phyloP scores from a whole-genome alignment of 148 eudicot genomes.

The Camellia sinensis region DNA sequence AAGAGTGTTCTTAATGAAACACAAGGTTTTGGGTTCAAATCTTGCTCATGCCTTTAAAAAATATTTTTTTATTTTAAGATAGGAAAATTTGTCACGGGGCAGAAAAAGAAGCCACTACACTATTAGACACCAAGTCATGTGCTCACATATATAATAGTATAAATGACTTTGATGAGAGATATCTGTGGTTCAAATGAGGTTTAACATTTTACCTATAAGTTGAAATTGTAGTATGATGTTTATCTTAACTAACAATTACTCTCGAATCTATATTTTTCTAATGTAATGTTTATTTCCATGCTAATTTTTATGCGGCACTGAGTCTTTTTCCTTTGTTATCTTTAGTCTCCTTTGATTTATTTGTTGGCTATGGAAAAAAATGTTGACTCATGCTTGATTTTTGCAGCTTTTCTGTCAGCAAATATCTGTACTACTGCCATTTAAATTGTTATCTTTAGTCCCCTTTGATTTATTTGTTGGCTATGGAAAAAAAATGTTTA shows the following conservation, averaged over 20 bases:
- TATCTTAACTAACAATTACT: neutral
- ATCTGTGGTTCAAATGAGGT: neutral
- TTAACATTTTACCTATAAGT: neutral
- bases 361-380: neutral
- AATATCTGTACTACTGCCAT: neutral
- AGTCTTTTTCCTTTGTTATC: neutral
- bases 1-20: too few relatives aligned
- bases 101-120: too few relatives aligned
- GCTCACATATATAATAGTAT: too few relatives aligned
- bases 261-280: neutral
- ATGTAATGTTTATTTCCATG: neutral
- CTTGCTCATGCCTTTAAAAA: too few relatives aligned
- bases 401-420: conserved; percentile 3
- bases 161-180: neutral
- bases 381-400: neutral
- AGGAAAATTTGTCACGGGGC: too few relatives aligned
- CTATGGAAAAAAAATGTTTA: neutral
- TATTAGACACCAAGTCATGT: too few relatives aligned
- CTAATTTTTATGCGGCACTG: neutral
- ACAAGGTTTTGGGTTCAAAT: too few relatives aligned
- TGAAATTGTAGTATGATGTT: neutral
- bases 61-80: too few relatives aligned
- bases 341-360: neutral
- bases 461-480: neutral
- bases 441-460: neutral